Base-by-base conservation (phyloP, 331 rosid genomes). In the Pyrus hybrid region DNA sequence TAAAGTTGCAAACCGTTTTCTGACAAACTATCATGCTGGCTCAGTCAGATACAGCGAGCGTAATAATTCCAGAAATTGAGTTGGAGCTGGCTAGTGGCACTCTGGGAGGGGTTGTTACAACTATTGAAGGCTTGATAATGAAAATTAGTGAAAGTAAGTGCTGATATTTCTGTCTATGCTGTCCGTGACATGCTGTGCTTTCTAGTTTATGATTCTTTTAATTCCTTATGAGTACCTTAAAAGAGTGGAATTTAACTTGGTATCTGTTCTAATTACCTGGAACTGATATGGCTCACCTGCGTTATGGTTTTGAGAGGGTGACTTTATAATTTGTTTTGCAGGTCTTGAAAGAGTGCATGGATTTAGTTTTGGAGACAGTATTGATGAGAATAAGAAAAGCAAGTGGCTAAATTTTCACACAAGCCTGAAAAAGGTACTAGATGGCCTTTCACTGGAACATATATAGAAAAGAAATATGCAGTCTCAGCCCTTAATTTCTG, bases 261-360 rank as follows among this genome's bases (percentile, higher is more conserved):
- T 37, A 4, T 71, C 5, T 45, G 13, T 71, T 41, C 51, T 56
- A 21, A 25, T 33, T 72, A 23, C 33, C 22, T 21, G 23, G 37
- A n/a, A 32, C 14, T 32, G 33, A 33, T 72, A 4, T 33, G 20
- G n/a, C 29, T 66, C 18, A 35, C 5, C 20, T 12, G 9, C 4
- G 10, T 5, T 35, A 5, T 57, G 56, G 49, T 57, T 22, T 29
- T 57, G 20, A 37, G 26, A 4, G 20, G 26, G 11, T 62, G 28
- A 56, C 26, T 32, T 5, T 81, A 21, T 71, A 65, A 72, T 76
- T 66, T 77, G 64, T 43, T 45, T 35, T 76, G 77, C 92, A 95
- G 97, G 93, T 71, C 91, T 95, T 49, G 97, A 85, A 84, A 89
- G 91, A 82, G 89, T 95, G 70, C 99, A 92, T 60, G 99, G 99